phyloP scores from a whole-genome alignment of 2,329 filamentous ascomycete genomes.

The Zarea fungicola region DNA sequence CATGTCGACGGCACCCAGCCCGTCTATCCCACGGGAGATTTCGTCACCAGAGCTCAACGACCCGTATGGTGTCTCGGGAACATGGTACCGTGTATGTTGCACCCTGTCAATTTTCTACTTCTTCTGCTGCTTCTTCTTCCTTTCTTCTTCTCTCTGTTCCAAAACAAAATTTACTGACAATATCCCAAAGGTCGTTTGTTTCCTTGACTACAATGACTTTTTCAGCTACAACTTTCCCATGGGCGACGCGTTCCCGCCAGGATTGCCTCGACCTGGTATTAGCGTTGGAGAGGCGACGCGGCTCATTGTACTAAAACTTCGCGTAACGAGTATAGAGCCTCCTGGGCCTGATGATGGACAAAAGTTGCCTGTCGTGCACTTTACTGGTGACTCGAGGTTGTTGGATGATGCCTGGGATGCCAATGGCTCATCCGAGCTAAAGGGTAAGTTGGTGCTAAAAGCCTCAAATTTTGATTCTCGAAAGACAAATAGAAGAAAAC shows the following conservation, averaged over 20 bases:
- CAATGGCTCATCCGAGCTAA: constrained; percentile 61
- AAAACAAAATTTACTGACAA: constrained; percentile 17
- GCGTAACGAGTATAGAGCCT: constrained; percentile 54
- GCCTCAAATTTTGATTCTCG: too few relatives aligned
- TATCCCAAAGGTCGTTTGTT: constrained; percentile 37
- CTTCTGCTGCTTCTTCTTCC: too few relatives aligned
- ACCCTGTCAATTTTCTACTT: too few relatives aligned
- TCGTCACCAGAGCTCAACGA: constrained; percentile 50
- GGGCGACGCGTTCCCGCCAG: constrained; percentile 33
- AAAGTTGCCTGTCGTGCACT: constrained; percentile 61
- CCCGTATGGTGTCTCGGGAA: constrained; percentile 66
- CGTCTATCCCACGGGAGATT: constrained; percentile 29
- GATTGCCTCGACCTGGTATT: constrained; percentile 47
- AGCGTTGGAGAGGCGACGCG: constrained; percentile 62
- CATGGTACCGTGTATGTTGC: constrained; percentile 59
- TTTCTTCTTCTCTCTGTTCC: too few relatives aligned
- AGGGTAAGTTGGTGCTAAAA: constrained; percentile 56
- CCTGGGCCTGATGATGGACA: constrained; percentile 54
- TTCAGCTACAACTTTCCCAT: constrained; percentile 65
- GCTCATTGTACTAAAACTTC: constrained; percentile 63
- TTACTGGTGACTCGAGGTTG: constrained; percentile 56
- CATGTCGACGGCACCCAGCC: constrained; percentile 18
- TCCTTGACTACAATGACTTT: constrained; percentile 66
- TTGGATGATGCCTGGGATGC: constrained; percentile 62
- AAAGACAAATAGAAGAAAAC: too few relatives aligned